Conservation (phyloP, 1,284 basidiomycete species). For the Sporisorium graminicola region DNA sequence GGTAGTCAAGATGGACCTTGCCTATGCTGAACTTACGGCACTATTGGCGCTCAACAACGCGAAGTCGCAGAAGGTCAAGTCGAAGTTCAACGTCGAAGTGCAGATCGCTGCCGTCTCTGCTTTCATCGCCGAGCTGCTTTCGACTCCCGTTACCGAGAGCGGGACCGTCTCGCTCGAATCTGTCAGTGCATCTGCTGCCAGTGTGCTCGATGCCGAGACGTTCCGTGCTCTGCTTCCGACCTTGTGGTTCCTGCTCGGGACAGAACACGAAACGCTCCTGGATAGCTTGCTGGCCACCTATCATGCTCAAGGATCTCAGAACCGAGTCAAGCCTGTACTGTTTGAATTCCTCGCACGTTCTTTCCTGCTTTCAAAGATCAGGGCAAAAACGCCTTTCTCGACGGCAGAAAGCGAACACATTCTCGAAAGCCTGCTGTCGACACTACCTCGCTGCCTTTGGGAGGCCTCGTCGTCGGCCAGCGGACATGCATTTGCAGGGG, state of each 20-base stretch:
- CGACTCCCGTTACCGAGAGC: constrained; percentile 20
- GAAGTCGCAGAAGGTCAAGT: constrained; percentile 23
- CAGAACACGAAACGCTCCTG: constrained; percentile 33
- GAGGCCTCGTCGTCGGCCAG: constrained; percentile 23
- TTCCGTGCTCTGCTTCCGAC: constrained; percentile 54
- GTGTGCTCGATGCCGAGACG: constrained; percentile 35
- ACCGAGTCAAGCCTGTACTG: constrained; percentile 43
- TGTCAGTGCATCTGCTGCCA: constrained; percentile 18
- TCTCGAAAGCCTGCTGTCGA: constrained; percentile 22
- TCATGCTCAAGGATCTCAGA: constrained; percentile 26
- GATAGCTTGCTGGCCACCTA: constrained; percentile 34
- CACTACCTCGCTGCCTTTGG: constrained; percentile 36
- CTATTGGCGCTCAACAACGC: constrained; percentile 34
- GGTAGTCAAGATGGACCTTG: constrained; percentile 51
- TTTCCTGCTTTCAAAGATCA: constrained; percentile 29
- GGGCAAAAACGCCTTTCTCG: constrained; percentile 16
- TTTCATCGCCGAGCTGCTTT: constrained; percentile 40
- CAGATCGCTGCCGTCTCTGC: constrained; percentile 42
- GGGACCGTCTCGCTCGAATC: constrained; percentile 38
- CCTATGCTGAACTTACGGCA: constrained; percentile 49
- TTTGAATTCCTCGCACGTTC: constrained; percentile 54
- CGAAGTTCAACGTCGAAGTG: constrained; percentile 38
- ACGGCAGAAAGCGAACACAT: constrained; percentile 16
- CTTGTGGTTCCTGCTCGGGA: constrained; percentile 54
- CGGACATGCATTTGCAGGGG: constrained; percentile 17